Evolutionary conservation across 495 filamentous ascomycete species (phyloP).

Genomic region (Penicillium subrubescens): DNA sequence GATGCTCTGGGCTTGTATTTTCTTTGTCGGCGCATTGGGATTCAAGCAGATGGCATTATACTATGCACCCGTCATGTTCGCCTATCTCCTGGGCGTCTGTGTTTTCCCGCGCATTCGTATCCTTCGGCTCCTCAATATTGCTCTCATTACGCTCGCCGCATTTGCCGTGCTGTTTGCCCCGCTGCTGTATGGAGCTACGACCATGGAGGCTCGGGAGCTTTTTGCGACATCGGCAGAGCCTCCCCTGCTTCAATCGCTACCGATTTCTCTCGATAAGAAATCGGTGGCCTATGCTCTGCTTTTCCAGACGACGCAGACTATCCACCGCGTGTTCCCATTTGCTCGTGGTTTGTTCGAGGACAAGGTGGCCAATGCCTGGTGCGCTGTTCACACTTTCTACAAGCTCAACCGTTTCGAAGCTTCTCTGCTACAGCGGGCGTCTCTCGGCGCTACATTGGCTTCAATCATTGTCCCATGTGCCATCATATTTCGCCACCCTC

Average conservation of each 20-base stretch:
- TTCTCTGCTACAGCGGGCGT: constrained; percentile 70
- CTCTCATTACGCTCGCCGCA: constrained; percentile 67
- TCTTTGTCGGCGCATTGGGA: constrained; percentile 89
- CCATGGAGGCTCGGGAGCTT: constrained; percentile 30
- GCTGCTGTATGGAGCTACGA: constrained; percentile 59
- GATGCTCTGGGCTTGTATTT: constrained; percentile 83
- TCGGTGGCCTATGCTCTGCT: constrained; percentile 69
- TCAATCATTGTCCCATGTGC: constrained; percentile 77
- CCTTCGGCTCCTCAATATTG: constrained; percentile 72
- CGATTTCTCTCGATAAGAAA: constrained; percentile 59
- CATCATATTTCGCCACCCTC: constrained; percentile 77
- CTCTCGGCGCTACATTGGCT: constrained; percentile 71
- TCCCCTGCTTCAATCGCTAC: constrained; percentile 60
- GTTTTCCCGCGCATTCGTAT: constrained; percentile 71
- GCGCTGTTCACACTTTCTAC: constrained; percentile 81
- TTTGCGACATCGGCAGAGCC: constrained; percentile 52
- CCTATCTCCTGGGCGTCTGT: constrained; percentile 86
- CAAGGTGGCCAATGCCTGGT: constrained; percentile 99
- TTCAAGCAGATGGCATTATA: constrained; percentile 99
- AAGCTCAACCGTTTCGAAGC: constrained; percentile 75
- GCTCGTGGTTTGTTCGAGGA: constrained; percentile 94
- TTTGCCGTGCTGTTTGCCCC: constrained; percentile 78
- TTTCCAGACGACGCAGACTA: constrained; percentile 75
- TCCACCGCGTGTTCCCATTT: constrained; percentile 94
- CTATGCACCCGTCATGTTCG: constrained; percentile 90